Evolutionary conservation across 176 grass and related monocot genomes (phyloP), one percentile per base, ranked within the genome.

Genomic region (Zea mays): DNA sequence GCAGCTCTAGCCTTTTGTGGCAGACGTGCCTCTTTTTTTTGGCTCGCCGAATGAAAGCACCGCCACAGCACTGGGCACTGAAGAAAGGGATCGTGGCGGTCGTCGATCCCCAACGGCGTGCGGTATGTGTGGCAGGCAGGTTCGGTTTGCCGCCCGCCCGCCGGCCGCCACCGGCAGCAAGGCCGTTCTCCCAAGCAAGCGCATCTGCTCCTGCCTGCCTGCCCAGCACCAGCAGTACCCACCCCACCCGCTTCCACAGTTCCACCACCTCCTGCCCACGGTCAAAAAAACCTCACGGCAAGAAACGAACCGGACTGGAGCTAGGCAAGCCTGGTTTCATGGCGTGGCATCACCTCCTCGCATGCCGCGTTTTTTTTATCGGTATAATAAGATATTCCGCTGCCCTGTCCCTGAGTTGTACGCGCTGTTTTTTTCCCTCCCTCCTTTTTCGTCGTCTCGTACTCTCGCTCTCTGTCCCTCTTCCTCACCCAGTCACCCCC

Each of bases 361-460:
- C 74, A 21, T 27, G 71, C 64, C 64, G 76, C 20, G 76, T 60
- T 60, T 19, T 64, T 13, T 72, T 48, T 69, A 27, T 49, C 34
- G 3, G 78, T 72, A 89, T 85, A 89, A 85, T 27, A 27, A 27
- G 27, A 89, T 81, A 85, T 77, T 85, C 46, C 6, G 79, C 46
- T 20, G 54, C 39, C 47, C 83, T 82, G 79, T 79, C 83, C 74
- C 69, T 85, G 72, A 81, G 59, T 77, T 73, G 67, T 81, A 77
- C 71, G 19, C 74, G 12, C 38, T 58, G 16, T 44, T 50, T 65
- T 65, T 73, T 48, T 5, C 3, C 19, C 21, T 10, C 72, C 72
- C 36, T 56, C 20, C n/a, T 57, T 20, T 58, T 21, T 21, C 55
- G 55, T 58, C 55, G 55, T 21, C 59, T 34, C 58, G 8, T 27